phyloP scores from a whole-genome alignment of 495 filamentous ascomycete genomes.

The Parmelia sp. region DNA sequence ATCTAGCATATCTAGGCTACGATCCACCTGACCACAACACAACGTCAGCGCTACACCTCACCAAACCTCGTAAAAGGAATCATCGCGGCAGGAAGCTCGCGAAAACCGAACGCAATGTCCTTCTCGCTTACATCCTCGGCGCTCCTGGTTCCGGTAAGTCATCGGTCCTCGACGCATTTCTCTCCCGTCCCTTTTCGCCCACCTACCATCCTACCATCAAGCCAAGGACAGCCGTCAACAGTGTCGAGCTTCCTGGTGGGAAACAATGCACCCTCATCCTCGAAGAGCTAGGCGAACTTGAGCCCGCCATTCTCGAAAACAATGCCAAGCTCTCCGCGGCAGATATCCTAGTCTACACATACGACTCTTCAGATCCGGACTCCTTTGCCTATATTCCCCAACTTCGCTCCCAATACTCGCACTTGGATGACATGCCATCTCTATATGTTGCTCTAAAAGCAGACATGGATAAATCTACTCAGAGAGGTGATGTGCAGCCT shows the following conservation, averaged over 20 bases:
- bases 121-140: constrained; percentile 89
- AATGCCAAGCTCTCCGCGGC: constrained; percentile 83
- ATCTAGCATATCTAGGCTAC: constrained; percentile 92
- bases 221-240: constrained; percentile 87
- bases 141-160: constrained; percentile 79
- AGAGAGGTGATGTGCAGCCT: constrained; percentile 83
- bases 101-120: constrained; percentile 89
- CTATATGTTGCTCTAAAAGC: constrained; percentile 92
- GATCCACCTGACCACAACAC: constrained; percentile 57
- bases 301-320: constrained; percentile 90
- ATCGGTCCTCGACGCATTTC: constrained; percentile 80
- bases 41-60: constrained; percentile 81
- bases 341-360: constrained; percentile 90
- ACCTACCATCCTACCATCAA: constrained; percentile 95
- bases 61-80: constrained; percentile 72
- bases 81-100: constrained; percentile 53
- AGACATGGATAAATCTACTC: constrained; percentile 87
- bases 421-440: constrained; percentile 79
- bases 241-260: constrained; percentile 88
- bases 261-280: constrained; percentile 97
- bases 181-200: constrained; percentile 76
- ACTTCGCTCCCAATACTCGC: constrained; percentile 68
- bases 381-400: constrained; percentile 87
- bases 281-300: constrained; percentile 90
- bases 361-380: constrained; percentile 93